phyloP scores from a whole-genome alignment of 352 stramenopile species.

The Thraustochytrium sp. region DNA sequence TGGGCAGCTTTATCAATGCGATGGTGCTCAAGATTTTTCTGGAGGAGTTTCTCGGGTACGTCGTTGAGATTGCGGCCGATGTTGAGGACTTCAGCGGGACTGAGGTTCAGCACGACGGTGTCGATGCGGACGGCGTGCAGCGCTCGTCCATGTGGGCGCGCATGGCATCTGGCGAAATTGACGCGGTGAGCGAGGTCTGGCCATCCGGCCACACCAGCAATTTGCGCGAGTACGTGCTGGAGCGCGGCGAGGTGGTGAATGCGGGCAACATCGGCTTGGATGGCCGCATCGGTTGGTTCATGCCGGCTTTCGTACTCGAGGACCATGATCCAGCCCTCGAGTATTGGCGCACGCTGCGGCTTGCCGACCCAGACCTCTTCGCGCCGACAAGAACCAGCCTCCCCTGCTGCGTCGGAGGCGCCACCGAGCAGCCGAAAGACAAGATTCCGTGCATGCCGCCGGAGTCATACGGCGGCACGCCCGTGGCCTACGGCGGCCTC shows the following conservation, averaged over 20 bases:
- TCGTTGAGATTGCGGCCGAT: slow-evolving; percentile 1
- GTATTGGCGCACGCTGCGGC: slow-evolving; percentile 3
- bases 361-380: background rate
- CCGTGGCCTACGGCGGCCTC: background rate
- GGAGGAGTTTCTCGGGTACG: slow-evolving; percentile 37
- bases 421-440: background rate
- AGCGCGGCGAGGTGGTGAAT: background rate
- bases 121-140: background rate
- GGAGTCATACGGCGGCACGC: background rate
- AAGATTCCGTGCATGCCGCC: background rate
- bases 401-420: background rate
- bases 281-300: slow-evolving; percentile 9
- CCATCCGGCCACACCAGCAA: background rate
- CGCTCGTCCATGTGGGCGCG: no score
- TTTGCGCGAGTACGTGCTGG: background rate
- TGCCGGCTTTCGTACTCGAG: background rate
- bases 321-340: background rate
- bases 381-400: background rate
- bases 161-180: background rate
- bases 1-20: background rate
- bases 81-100: background rate
- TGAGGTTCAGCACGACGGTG: background rate
- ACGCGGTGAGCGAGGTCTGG: background rate
- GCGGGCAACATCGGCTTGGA: background rate
- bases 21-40: slow-evolving; percentile 14